Percentiles rank a stretch among this genome's conserved stretches.
Evolutionary conservation across 78 protist genomes (phyloP).

Genomic region (Bodo saltans): DNA sequence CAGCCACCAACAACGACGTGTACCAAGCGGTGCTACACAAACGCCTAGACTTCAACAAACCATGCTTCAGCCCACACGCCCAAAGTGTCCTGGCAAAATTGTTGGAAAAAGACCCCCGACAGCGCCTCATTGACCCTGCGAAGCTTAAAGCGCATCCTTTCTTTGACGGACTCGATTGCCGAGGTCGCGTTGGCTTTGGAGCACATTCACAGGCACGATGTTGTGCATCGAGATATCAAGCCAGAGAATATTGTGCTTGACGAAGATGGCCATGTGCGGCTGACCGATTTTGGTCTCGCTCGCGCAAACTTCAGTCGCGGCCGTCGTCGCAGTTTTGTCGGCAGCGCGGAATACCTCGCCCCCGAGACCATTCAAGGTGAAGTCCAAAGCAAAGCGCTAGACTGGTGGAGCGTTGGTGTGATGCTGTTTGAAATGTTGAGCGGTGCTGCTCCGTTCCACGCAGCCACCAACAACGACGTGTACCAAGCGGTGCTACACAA

Average conservation of each 20-base stretch:
- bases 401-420: conserved; percentile 81
- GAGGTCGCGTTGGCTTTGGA: conserved; percentile 84
- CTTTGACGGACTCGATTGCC: conserved; percentile 71
- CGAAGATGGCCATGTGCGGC: conserved; percentile 10
- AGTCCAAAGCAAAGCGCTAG: conserved; percentile 52
- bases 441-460: conserved; percentile 76
- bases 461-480: conserved; percentile 59
- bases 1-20: conserved; percentile 59
- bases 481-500: no score
- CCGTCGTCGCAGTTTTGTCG: conserved; percentile 70
- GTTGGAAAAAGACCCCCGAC: conserved; percentile 21
- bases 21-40: conserved; percentile 34
- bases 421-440: conserved; percentile 81
- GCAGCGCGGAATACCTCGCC: conserved; percentile 89
- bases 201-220: conserved; percentile 77
- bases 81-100: conserved; percentile 24
- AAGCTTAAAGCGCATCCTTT: conserved; percentile 69
- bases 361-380: conserved; percentile 57
- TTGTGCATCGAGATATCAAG: conserved; percentile 84
- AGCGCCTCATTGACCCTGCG: conserved; percentile 40
- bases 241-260: conserved; percentile 50
- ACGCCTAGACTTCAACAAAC: neutral
- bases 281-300: conserved; percentile 58
- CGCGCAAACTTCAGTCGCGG: neutral
- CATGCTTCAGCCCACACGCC: conserved; percentile 25